Percentiles rank a stretch among this genome's conserved stretches.
Evolutionary conservation across 257 asterid genomes (phyloP).

Genomic region (Penstemon davidsonii): DNA sequence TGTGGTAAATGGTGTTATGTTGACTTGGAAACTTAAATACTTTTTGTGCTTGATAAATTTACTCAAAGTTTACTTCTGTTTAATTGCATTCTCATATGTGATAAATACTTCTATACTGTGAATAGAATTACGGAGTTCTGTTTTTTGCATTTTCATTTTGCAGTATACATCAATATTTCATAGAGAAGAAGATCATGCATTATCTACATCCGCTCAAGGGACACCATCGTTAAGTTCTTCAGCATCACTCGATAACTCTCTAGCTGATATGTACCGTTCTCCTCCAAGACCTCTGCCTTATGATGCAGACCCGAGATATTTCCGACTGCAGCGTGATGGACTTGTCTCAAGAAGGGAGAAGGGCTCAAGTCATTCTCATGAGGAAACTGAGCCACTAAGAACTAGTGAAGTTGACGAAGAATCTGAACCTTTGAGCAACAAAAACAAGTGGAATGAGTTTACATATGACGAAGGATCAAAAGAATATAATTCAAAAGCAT

Average conservation of each 20-base stretch:
- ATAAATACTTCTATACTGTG: not conserved
- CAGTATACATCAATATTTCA: slow-evolving; percentile 77
- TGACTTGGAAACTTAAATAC: not conserved
- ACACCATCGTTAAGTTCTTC: slow-evolving; percentile 56
- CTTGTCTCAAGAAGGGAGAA: slow-evolving; percentile 78
- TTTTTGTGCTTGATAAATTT: slow-evolving; percentile 13
- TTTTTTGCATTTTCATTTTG: slow-evolving; percentile 29
- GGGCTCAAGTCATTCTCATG: slow-evolving; percentile 73
- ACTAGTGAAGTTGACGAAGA: slow-evolving; percentile 63
- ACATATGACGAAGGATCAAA: slow-evolving; percentile 55
- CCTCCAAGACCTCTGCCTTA: slow-evolving; percentile 98
- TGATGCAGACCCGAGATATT: slow-evolving; percentile 74
- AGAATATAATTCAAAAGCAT: slow-evolving; percentile 54
- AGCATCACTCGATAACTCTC: slow-evolving; percentile 65
- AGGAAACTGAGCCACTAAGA: slow-evolving; percentile 79
- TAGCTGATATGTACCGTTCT: slow-evolving; percentile 76
- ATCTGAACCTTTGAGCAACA: slow-evolving; percentile 49
- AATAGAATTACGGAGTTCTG: slow-evolving; percentile 23
- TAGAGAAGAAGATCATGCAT: slow-evolving; percentile 61
- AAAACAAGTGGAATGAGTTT: slow-evolving; percentile 63
- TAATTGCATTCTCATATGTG: not conserved
- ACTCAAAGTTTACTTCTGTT: not conserved
- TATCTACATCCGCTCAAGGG: slow-evolving; percentile 57
- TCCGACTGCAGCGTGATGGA: slow-evolving; percentile 69
- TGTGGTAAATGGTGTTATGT: not conserved